Evolutionary conservation across 2,329 filamentous ascomycete genomes (phyloP).

Genomic region (Beauveria bassiana): DNA sequence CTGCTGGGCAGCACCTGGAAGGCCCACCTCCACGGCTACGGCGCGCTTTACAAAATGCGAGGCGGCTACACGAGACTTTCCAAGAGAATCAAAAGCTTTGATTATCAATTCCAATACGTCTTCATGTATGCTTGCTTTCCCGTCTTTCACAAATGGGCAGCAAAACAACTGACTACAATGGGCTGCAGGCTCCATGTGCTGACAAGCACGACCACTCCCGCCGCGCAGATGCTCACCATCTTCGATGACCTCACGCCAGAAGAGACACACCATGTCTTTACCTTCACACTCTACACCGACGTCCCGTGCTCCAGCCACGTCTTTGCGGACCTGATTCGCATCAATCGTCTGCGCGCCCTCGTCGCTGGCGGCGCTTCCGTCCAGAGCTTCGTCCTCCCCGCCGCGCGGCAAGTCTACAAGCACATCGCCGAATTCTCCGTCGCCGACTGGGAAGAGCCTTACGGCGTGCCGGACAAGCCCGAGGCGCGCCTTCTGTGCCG

Average conservation of each 20-base stretch:
- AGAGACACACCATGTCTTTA: neutral
- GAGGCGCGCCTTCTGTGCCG: neutral
- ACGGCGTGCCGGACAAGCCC: slow-evolving; percentile 4
- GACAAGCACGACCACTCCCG: slow-evolving; percentile 4
- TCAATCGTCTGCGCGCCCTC: slow-evolving; percentile 4
- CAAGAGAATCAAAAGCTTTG: neutral
- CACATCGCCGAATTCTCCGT: slow-evolving; percentile 3
- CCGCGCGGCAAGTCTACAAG: neutral
- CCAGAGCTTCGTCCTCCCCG: neutral
- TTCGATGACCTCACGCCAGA: slow-evolving; percentile 1
- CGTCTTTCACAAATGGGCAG: neutral
- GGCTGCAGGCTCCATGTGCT: neutral
- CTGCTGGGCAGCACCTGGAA: slow-evolving; percentile 1
- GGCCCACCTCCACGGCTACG: slow-evolving; percentile 7
- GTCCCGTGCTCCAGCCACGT: slow-evolving; percentile 4
- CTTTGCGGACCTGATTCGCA: neutral
- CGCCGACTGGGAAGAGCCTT: slow-evolving; percentile 1
- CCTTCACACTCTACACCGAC: neutral
- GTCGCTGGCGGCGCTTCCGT: neutral
- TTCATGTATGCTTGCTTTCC: neutral
- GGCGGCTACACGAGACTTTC: slow-evolving; percentile 5
- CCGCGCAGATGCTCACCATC: neutral
- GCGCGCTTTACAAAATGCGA: neutral
- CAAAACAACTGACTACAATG: neutral
- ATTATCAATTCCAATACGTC: slow-evolving; percentile 3